Base-by-base conservation (phyloP, 179 eudicot genomes). In the Heliamphora pulchella region DNA sequence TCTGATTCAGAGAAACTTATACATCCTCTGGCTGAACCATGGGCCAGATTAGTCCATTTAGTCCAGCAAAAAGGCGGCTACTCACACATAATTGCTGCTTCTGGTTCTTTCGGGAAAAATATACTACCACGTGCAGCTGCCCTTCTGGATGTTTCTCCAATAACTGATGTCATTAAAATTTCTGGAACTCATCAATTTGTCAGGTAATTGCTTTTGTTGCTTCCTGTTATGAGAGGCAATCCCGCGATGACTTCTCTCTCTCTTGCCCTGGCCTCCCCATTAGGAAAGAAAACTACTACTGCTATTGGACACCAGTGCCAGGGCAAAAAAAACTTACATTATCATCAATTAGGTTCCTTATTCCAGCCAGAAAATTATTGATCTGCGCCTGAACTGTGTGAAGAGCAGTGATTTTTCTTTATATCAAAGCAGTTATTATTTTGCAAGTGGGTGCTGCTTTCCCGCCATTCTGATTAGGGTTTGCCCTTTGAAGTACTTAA, bases 81-180 rank as follows among this genome's bases (percentile, higher is more conserved):
- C 85, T 89, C 99, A 6, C 97, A 96, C 81, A 87, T 96, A 71
- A 68, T 94, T 79, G 80, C 99, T 71, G 88, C 94, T 69, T 92
- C 98, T 43, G 81, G 94, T 72, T 93, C 99, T 79, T 96, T 96
- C 86, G 99, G 98, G 67, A 96, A 96, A 86, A 94, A 96, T 82
- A 87, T 94, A 71, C 81, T 96, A 73, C 99, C 98, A 44, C 96
- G 98, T 81, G 97, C 96, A 39, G 97, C 99, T 84, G 97, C 99
- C 75, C 94, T 96, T 83, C 82, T 93, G 75, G 97, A 94, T 84
- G 94, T 94, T 84, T 92, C 99, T 86, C 99, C 99, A 68, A 82
- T 96, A 67, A 93, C 97, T 71, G 97, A 96, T 85, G 97, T 94
- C 61, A 86, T 81, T 50, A 86, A 82, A 75, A 85, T 96, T 78